Conservation (phyloP, 306 rosid species). For the Rosa multiflora region DNA sequence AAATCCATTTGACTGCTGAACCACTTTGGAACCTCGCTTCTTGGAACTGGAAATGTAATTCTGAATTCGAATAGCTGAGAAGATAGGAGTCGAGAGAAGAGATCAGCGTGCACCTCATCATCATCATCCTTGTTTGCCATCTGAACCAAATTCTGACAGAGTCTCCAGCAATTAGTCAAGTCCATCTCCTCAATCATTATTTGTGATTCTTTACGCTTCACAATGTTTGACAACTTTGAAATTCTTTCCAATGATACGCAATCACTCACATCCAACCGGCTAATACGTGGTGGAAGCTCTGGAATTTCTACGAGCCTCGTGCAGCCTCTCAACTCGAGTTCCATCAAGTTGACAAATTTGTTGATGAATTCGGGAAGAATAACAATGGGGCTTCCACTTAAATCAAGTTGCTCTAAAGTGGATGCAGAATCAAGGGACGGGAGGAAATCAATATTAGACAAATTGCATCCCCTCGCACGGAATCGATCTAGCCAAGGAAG, state of each 20-base stretch:
- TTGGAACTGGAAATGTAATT: not conserved
- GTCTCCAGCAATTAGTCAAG: not conserved
- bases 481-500: no score
- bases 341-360: not conserved
- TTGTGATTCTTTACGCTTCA: not conserved
- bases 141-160: not conserved
- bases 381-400: not conserved
- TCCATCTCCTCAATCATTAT: accelerated
- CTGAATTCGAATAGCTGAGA: accelerated
- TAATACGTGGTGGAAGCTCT: not conserved
- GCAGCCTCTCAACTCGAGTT: accelerated
- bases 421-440: not conserved
- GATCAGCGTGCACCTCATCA: no score
- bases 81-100: not conserved
- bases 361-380: not conserved
- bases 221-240: not conserved
- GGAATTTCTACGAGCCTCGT: not conserved
- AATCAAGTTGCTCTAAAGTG: accelerated
- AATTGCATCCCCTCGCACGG: no score
- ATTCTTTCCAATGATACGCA: not conserved
- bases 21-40: not conserved
- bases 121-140: not conserved
- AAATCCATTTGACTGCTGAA: no score
- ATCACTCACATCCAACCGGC: accelerated
- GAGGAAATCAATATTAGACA: not conserved